Conservation (phyloP, 2,329 filamentous ascomycete genomes). For the Fusarium napiforme region DNA sequence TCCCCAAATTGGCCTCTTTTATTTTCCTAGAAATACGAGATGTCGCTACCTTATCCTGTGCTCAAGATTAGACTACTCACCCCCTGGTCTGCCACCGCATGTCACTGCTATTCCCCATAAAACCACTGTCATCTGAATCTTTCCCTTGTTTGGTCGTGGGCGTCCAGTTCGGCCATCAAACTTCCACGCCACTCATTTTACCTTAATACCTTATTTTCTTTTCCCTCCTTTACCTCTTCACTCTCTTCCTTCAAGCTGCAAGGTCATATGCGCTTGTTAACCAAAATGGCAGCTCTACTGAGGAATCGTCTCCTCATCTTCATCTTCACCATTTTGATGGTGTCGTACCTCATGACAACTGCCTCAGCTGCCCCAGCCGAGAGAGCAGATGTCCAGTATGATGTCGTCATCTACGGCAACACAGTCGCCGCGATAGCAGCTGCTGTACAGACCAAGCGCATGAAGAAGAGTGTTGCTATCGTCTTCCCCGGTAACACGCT, state of each 20-base stretch:
- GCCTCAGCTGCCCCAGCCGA: conserved; percentile 23
- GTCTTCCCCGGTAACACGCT: conserved; percentile 30
- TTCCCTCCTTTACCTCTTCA: not conserved
- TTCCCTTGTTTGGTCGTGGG: not conserved
- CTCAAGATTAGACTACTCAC: not conserved
- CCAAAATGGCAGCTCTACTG: conserved; percentile 17
- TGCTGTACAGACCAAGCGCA: conserved; percentile 30
- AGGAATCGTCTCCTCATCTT: conserved; percentile 18
- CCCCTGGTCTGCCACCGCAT: not conserved
- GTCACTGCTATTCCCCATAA: not conserved
- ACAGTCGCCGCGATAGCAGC: conserved; percentile 37
- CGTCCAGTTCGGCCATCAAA: not conserved
- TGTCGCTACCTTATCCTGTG: not conserved
- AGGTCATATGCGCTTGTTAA: conserved; percentile 8
- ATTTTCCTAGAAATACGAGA: conserved; percentile 22
- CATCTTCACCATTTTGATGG: conserved; percentile 30
- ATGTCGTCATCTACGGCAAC: conserved; percentile 40
- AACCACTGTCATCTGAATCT: not conserved
- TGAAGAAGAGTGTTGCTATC: conserved; percentile 36
- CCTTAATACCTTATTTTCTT: not conserved
- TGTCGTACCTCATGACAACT: conserved; percentile 25
- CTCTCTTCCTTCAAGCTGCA: not conserved
- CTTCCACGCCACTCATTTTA: conserved; percentile 7
- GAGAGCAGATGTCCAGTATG: conserved; percentile 19
- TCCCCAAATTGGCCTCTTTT: conserved; percentile 13